phyloP scores from a whole-genome alignment of 805 yeast genomes.

The Metschnikowia henanensis region DNA sequence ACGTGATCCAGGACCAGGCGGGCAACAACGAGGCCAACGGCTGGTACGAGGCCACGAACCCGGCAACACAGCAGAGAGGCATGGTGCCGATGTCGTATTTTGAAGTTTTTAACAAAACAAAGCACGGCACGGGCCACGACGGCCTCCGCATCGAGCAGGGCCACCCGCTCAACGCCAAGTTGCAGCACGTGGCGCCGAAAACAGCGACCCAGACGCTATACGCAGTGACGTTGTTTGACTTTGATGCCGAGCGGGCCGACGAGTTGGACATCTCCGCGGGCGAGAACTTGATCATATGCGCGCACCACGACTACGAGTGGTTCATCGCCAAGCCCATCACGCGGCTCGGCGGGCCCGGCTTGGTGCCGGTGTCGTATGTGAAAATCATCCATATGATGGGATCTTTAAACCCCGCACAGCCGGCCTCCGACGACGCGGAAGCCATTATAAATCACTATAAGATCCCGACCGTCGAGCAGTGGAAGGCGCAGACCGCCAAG shows the following conservation, averaged over 20 bases:
- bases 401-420: slow-evolving; percentile 15
- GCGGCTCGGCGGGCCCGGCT: slow-evolving; percentile 94
- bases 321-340: slow-evolving; percentile 96
- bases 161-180: slow-evolving; percentile 22
- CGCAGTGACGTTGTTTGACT: slow-evolving; percentile 84
- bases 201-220: slow-evolving; percentile 54
- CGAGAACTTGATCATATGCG: slow-evolving; percentile 89
- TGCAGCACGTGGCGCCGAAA: slow-evolving; percentile 13
- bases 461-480: slow-evolving; percentile 91
- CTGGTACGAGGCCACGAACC: slow-evolving; percentile 90
- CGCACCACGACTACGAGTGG: slow-evolving; percentile 97
- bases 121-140: slow-evolving; percentile 23
- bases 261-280: slow-evolving; percentile 85
- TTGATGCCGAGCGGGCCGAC: slow-evolving; percentile 79
- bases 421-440: slow-evolving; percentile 45
- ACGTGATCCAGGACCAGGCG: slow-evolving; percentile 46
- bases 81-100: slow-evolving; percentile 86
- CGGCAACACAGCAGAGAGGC: slow-evolving; percentile 73
- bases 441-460: slow-evolving; percentile 60
- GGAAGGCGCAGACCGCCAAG: slow-evolving; percentile 89
- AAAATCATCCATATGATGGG: slow-evolving; percentile 74
- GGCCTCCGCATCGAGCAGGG: slow-evolving; percentile 20
- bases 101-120: slow-evolving; percentile 69
- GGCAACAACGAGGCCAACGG: slow-evolving; percentile 41
- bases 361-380: slow-evolving; percentile 90